Evolutionary conservation across 148 eudicot species (phyloP), one percentile per base, ranked within the genome.

Genomic region (Linanthus parryae): DNA sequence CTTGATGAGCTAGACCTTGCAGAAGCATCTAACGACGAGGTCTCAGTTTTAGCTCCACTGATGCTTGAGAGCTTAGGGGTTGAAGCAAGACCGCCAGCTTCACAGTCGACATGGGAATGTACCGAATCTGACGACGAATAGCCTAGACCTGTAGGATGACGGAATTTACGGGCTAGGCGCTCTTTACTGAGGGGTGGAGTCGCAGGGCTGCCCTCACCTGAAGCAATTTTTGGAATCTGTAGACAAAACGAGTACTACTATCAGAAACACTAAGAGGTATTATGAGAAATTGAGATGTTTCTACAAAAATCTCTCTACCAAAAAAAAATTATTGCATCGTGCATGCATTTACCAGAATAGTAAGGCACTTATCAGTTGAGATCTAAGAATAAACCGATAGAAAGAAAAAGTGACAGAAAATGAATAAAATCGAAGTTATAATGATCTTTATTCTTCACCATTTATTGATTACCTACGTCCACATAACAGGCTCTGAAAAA

Each of bases 171-270:
- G 33, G 83, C 85, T 56, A 70, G 47, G 26, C 72, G 73, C 69
- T 91, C 95, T 43, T 83, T 85, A 56, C 66, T 70, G 37, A 90
- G 65, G 8, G 87, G 81, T 37, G 97, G 97, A 31, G 98, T 91
- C 52, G 68, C 75, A 13, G 98, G 96, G 67, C 89, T 84, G 35
- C 66, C 79, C 65, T 71, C 81, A 27, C 47, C 68, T 34, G 95
- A 81, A 45, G 65, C 90, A 38, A 75, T 56, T 70, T 71, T 87
- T 33, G 83, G 64, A 72, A 39, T 70, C 95, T 91, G 78, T 16
- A 59, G 57, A 50, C 29, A 44, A 4, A 13, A n/a, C 18, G 41
- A 40, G 47, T 19, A 27, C 24, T n/a, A 8, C 13, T 34, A 19
- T 31, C 42, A 48, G 29, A 18, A 18, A 28, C 39, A 44, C 9